phyloP scores from a whole-genome alignment of 2,329 filamentous ascomycete genomes.

The Fusarium denticulatum region DNA sequence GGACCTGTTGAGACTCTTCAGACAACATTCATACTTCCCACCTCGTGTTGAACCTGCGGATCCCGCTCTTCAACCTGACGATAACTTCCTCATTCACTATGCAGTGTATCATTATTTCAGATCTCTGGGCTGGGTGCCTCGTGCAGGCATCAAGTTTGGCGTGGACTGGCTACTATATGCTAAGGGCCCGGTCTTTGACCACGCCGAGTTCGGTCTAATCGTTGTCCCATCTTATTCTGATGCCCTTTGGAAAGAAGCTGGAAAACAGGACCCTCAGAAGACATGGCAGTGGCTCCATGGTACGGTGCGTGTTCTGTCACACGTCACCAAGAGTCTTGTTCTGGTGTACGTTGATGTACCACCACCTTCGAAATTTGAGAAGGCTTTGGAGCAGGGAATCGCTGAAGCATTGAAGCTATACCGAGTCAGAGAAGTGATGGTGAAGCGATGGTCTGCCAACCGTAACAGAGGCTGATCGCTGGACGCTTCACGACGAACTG shows the following conservation, averaged over 20 bases:
- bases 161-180: conserved; percentile 96
- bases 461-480: conserved; percentile 61
- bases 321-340: conserved; percentile 90
- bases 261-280: conserved; percentile 59
- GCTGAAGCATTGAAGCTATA: conserved; percentile 73
- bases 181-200: conserved; percentile 90
- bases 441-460: conserved; percentile 87
- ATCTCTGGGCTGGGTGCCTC: conserved; percentile 92
- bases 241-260: conserved; percentile 73
- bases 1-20: conserved; percentile 73
- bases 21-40: conserved; percentile 76
- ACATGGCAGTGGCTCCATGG: conserved; percentile 89
- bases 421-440: conserved; percentile 79
- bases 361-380: conserved; percentile 63
- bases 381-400: conserved; percentile 64
- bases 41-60: conserved; percentile 54
- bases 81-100: conserved; percentile 87
- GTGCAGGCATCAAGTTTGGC: conserved; percentile 92
- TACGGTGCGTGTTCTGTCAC: conserved; percentile 86
- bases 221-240: conserved; percentile 86
- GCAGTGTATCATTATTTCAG: conserved; percentile 95
- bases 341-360: conserved; percentile 93
- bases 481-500: not conserved
- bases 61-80: conserved; percentile 72
- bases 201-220: conserved; percentile 91